Conservation (phyloP, 352 stramenopile genomes). For the Pythium folliculosum region DNA sequence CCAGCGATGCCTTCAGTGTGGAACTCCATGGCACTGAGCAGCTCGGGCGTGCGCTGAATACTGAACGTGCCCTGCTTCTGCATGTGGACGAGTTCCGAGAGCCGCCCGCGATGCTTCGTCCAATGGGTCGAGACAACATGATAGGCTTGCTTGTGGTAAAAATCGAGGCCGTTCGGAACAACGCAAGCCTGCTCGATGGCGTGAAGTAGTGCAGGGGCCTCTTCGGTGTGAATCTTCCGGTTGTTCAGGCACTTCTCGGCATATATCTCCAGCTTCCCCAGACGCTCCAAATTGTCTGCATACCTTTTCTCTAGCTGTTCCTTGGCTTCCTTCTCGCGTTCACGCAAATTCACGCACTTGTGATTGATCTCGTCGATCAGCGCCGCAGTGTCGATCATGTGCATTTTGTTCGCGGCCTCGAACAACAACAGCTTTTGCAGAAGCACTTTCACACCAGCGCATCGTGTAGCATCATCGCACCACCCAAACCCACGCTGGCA, state of each 20-base stretch:
- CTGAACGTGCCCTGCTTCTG: constrained; percentile 79
- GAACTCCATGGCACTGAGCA: constrained; percentile 66
- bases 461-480: constrained; percentile 56
- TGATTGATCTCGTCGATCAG: constrained; percentile 61
- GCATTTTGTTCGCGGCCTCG: constrained; percentile 72
- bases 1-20: constrained; percentile 67
- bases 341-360: constrained; percentile 58
- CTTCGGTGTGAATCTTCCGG: constrained; percentile 72
- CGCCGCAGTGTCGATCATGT: constrained; percentile 68
- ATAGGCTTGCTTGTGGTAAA: constrained; percentile 53
- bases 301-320: constrained; percentile 44
- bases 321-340: constrained; percentile 45
- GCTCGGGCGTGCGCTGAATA: constrained; percentile 68
- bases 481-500: constrained; percentile 64
- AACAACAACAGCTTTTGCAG: constrained; percentile 59
- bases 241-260: constrained; percentile 73
- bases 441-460: constrained; percentile 65
- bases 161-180: constrained; percentile 48
- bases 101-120: constrained; percentile 47
- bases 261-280: constrained; percentile 52
- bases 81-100: constrained; percentile 73
- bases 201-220: constrained; percentile 62
- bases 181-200: constrained; percentile 65
- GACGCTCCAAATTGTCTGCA: constrained; percentile 40
- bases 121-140: constrained; percentile 69